A percentile compares a stretch with the other conserved stretches of the same genome.
Evolutionary conservation across 148 eudicot genomes (phyloP).

Genomic region (Drosera capensis): DNA sequence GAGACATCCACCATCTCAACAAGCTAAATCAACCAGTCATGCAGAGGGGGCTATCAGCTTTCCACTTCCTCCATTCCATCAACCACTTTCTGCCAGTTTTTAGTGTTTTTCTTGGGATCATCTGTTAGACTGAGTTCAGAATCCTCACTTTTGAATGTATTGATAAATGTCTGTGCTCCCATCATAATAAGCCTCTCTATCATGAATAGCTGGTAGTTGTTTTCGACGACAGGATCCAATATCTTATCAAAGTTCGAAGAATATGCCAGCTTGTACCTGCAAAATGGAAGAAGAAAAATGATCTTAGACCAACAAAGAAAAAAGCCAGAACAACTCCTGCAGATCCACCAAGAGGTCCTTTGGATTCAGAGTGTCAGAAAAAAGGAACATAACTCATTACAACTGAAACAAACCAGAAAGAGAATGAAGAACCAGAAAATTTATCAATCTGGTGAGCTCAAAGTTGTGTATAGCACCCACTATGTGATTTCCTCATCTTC

Average conservation of each 20-base stretch:
- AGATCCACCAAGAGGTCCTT: no score
- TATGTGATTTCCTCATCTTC: no score
- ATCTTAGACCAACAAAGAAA: not conserved
- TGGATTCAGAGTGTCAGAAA: no score
- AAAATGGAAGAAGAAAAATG: not conserved
- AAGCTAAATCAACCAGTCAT: no score
- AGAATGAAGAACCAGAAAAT: no score
- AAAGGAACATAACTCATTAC: no score
- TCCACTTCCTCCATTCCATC: slow-evolving; percentile 31
- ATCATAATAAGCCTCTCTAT: slow-evolving; percentile 73
- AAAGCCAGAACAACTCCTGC: not conserved
- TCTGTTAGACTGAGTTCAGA: slow-evolving; percentile 70
- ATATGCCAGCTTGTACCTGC: slow-evolving; percentile 84
- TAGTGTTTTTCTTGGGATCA: slow-evolving; percentile 78
- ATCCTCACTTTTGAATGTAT: slow-evolving; percentile 64
- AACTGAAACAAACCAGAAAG: no score
- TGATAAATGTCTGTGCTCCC: slow-evolving; percentile 76
- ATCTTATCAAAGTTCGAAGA: slow-evolving; percentile 69
- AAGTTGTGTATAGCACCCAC: no score
- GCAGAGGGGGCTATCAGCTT: no score
- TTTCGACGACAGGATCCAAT: slow-evolving; percentile 62
- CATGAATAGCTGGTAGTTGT: slow-evolving; percentile 91
- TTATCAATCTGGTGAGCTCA: no score
- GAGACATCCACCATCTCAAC: no score
- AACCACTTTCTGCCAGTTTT: slow-evolving; percentile 63